phyloP scores from a whole-genome alignment of 305 asterid species.

The Andrographis paniculata region DNA sequence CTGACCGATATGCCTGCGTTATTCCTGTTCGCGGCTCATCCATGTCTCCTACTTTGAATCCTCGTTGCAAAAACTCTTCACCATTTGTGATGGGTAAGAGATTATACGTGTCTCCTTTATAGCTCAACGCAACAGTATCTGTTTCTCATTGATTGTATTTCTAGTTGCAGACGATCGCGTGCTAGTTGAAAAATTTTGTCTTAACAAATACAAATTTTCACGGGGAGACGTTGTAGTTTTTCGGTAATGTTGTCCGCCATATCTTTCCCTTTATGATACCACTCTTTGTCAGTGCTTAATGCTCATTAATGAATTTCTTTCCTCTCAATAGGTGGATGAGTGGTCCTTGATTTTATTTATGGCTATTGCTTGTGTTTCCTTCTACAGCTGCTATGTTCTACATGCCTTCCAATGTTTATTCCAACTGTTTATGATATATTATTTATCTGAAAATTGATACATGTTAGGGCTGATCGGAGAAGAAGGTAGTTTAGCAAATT shows the following conservation, averaged over 20 bases:
- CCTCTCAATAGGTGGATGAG: neutral
- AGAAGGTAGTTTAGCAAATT: too few relatives aligned
- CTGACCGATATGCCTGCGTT: constrained; percentile 64
- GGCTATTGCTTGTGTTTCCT: too few relatives aligned
- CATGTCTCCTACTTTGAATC: constrained; percentile 78
- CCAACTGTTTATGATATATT: too few relatives aligned
- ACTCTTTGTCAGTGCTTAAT: neutral
- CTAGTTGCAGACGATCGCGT: constrained; percentile 53
- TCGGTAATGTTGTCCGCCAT: constrained; percentile 30
- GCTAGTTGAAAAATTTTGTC: constrained; percentile 70
- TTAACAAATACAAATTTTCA: constrained; percentile 58
- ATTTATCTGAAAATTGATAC: too few relatives aligned
- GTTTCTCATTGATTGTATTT: constrained; percentile 6
- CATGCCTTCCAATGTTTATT: too few relatives aligned
- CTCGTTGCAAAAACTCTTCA: constrained; percentile 22
- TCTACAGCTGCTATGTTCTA: too few relatives aligned
- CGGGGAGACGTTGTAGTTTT: constrained; percentile 68
- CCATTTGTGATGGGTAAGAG: constrained; percentile 38
- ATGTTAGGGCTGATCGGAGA: too few relatives aligned
- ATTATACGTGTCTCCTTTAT: neutral
- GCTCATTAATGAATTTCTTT: neutral
- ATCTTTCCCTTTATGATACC: neutral
- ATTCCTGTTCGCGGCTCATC: constrained; percentile 68
- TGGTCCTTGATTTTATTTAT: too few relatives aligned
- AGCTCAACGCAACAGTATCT: neutral